Base-by-base conservation (phyloP, 352 stramenopile species). In the Ophiocytium majus region DNA sequence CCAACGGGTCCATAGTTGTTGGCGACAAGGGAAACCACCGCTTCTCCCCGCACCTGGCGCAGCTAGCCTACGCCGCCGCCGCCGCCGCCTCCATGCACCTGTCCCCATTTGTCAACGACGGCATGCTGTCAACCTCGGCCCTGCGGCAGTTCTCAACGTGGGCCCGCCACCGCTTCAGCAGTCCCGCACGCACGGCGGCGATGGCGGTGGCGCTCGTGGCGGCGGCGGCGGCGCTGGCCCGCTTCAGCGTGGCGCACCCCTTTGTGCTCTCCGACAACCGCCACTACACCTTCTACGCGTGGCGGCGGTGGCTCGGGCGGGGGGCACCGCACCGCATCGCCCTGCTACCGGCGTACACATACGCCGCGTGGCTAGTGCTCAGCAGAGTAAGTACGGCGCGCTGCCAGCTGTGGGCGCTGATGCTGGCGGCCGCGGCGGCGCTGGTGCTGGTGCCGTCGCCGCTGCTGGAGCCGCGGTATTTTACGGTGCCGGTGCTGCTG, bases 271-370 rank as follows among this genome's bases (percentile, higher is more conserved):
- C 93, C 43, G 94, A 97, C 89, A 97, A 97, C 82, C 92, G 94
- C 9, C 94, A 97, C 86, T 97, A 96, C 86, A 95, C 92, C 9
- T 97, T 97, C 82, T 97, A 97, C 89, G 50, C 97, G 31, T 97
- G 94, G 94, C 88, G 92, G 19, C 94, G 94, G 83, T 93, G 96
- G 31, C 75, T 90, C n/a, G 36, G 36, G 14, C n/a, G 80, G 35
- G 17, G 66, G 5, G 32, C 10, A 17, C 66, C 14, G 5, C 35
- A 78, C 35, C 5, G 66, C 9, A 50, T 79, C 35, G 31, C 23
- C 35, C 84, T 88, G 14, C 74, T 82, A 9, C 84, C 79, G 37
- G 81, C 32, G 10, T 88, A 88, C 80, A 63, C 86, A 17, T 88
- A 81, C 49, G 80, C 63, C 43, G 74, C 49, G 9, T 85, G 84